phyloP scores from a whole-genome alignment of 176 grass and related monocot species.

The Musa troglodytarum region DNA sequence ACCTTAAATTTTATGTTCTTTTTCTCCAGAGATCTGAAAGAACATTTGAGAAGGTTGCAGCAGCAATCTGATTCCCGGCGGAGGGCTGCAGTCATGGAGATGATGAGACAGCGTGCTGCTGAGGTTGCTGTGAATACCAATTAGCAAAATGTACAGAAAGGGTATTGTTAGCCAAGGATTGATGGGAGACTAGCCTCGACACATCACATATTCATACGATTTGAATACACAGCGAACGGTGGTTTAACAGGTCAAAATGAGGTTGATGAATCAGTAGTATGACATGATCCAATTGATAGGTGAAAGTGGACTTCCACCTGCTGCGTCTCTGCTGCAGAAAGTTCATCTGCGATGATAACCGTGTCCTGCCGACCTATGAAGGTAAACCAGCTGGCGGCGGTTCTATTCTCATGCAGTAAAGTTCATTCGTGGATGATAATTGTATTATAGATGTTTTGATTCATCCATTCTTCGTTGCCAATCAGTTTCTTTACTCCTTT shows the following conservation, averaged over 20 bases:
- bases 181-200: not conserved
- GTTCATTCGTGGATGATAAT: not conserved
- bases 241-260: not conserved
- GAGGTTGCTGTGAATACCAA: conserved; percentile 64
- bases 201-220: not conserved
- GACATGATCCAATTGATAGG: not conserved
- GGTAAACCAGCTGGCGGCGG: too few species aligned
- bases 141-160: conserved; percentile 9
- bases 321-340: not conserved
- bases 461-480: not conserved
- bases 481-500: not conserved
- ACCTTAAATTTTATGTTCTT: not conserved
- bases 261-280: not conserved
- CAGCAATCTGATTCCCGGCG: conserved; percentile 94
- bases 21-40: conserved; percentile 89
- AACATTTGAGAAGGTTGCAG: conserved; percentile 88
- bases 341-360: not conserved
- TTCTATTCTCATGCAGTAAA: not conserved
- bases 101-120: conserved; percentile 96
- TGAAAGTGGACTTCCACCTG: not conserved
- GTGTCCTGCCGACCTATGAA: not conserved
- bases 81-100: conserved; percentile 97
- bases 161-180: not conserved
- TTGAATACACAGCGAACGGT: not conserved
- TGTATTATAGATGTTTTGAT: conserved; percentile 9